A percentile compares a stretch with the other conserved stretches of the same genome.
Conservation (phyloP, 2,329 filamentous ascomycete genomes). For the Leptographium flavum region DNA sequence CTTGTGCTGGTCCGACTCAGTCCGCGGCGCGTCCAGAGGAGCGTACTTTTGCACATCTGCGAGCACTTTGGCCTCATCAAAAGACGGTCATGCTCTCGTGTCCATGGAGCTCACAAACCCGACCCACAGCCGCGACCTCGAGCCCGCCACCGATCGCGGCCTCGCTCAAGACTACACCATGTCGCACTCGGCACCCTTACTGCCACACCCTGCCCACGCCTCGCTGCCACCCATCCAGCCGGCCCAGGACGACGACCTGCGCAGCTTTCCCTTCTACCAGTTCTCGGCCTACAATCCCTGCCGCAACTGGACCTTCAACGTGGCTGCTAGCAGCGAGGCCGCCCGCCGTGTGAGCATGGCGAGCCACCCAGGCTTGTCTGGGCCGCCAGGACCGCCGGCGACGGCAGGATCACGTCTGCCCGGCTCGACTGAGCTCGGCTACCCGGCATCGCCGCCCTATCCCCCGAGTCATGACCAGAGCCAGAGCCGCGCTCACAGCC, state of each 20-base stretch:
- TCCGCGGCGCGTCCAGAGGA: background rate
- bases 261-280: background rate
- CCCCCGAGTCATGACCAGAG: no score
- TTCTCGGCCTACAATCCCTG: background rate
- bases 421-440: slow-evolving; percentile 5
- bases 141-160: no score
- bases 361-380: slow-evolving; percentile 2
- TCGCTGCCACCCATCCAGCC: background rate
- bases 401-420: slow-evolving; percentile 9
- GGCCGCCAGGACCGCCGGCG: background rate
- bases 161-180: no score
- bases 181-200: background rate
- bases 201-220: background rate
- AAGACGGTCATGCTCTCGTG: no score
- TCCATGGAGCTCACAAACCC: no score
- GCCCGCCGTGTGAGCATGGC: slow-evolving; percentile 1
- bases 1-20: background rate
- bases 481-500: slow-evolving; percentile 8
- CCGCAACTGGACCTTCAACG: background rate
- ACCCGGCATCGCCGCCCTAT: slow-evolving; percentile 11
- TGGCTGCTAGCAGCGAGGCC: slow-evolving; percentile 1
- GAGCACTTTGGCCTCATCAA: no score
- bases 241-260: background rate
- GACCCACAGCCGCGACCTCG: background rate
- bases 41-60: no score